A percentile compares a stretch with the other conserved stretches of the same genome.
Conservation (phyloP, 371 early-diverging fungal species). For the Mucor racemosus region DNA sequence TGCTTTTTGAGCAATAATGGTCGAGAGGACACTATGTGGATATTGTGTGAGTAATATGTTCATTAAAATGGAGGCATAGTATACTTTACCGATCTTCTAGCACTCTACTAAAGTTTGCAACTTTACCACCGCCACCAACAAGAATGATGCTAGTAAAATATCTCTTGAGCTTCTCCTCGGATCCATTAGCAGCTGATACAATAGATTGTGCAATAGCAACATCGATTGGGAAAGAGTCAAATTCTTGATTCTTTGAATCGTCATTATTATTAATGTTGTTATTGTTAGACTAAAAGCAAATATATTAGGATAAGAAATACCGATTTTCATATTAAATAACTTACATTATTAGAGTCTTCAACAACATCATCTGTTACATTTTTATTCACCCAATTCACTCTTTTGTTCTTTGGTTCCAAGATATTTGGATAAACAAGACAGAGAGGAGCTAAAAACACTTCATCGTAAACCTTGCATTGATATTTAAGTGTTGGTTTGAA, state of each 20-base stretch:
- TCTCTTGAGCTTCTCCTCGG: conserved; percentile 74
- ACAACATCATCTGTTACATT: conserved; percentile 44
- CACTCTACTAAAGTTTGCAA: conserved; percentile 71
- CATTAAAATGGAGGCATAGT: background rate
- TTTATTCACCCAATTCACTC: conserved; percentile 22
- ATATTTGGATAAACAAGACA: conserved; percentile 68
- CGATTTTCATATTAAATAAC: background rate
- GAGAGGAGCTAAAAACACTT: conserved; percentile 78
- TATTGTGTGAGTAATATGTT: background rate
- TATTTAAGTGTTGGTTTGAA: conserved; percentile 72
- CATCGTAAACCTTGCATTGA: conserved; percentile 87
- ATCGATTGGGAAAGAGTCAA: conserved; percentile 66
- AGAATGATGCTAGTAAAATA: conserved; percentile 79
- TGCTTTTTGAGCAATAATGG: conserved; percentile 39
- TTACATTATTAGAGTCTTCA: conserved; percentile 39
- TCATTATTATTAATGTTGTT: background rate
- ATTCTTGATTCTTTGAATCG: conserved; percentile 3
- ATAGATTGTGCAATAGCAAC: conserved; percentile 81
- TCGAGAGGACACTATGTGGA: conserved; percentile 38
- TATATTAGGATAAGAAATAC: background rate
- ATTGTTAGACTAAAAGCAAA: background rate
- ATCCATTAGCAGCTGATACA: conserved; percentile 56
- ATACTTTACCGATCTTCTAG: conserved; percentile 68
- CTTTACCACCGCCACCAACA: conserved; percentile 86
- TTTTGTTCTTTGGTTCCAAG: conserved; percentile 30